These are phyloP conservation scores for Xylaria sp. DNA, from an alignment of 2,329 filamentous ascomycete genomes.

Conservation along the genomic window DNA sequence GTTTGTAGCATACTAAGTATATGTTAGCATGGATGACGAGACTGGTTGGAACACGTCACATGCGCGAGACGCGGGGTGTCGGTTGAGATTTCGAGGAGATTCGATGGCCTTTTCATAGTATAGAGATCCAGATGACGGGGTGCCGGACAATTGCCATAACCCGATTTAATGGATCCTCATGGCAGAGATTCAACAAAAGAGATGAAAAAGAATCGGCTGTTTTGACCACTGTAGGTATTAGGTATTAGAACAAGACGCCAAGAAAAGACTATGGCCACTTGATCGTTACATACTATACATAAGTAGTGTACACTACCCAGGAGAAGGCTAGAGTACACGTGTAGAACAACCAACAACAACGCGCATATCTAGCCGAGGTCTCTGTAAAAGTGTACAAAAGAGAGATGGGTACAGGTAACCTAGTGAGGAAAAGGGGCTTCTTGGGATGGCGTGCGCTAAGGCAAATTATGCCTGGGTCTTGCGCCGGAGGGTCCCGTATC, in stretches of 20 bases:
- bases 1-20: background rate
- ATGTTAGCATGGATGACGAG: background rate
- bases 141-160: slow-evolving; percentile 31
- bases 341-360: too few species aligned
- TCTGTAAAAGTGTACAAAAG: too few species aligned
- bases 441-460: slow-evolving; percentile 4
- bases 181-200: slow-evolving; percentile 1
- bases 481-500: background rate
- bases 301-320: too few species aligned
- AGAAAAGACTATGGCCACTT: too few species aligned
- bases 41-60: background rate
- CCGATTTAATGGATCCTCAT: slow-evolving; percentile 27
- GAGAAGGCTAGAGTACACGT: too few species aligned
- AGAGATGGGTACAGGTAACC: too few species aligned
- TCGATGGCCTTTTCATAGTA: slow-evolving; percentile 6
- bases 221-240: background rate
- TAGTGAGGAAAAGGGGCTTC: background rate
- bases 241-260: too few species aligned
- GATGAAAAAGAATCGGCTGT: background rate
- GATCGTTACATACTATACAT: too few species aligned
- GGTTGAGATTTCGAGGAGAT: background rate
- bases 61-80: slow-evolving; percentile 24
- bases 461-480: background rate
- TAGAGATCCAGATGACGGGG: slow-evolving; percentile 14
- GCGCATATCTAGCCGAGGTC: too few species aligned